These are phyloP conservation scores for Picea engelmannii DNA, from an alignment of 83 land plant genomes.

Conservation along the genomic window DNA sequence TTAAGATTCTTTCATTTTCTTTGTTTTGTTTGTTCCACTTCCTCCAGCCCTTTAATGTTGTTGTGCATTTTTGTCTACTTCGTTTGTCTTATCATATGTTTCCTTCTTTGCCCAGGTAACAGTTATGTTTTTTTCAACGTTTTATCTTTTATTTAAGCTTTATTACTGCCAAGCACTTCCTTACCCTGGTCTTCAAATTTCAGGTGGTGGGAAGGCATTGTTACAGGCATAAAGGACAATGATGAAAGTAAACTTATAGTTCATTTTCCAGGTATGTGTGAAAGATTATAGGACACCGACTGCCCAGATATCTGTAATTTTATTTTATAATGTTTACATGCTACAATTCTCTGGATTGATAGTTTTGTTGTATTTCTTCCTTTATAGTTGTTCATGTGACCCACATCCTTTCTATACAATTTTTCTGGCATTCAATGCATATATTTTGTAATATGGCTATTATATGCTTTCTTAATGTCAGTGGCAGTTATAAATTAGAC, in stretches of 20 bases:
- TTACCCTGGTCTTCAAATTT: slow-evolving; percentile 6
- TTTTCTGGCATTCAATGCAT: no score
- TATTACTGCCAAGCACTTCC: no score
- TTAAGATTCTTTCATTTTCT: no score
- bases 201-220: slow-evolving; percentile 94
- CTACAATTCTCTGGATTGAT: not conserved
- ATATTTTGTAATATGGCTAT: no score
- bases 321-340: not conserved
- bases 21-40: no score
- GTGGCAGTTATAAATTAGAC: not conserved
- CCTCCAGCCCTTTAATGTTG: no score
- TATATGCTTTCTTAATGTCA: not conserved
- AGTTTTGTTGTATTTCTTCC: not conserved
- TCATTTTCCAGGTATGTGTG: slow-evolving; percentile 65
- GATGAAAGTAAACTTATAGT: slow-evolving; percentile 70
- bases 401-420: not conserved
- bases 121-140: no score
- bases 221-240: slow-evolving; percentile 49
- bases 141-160: no score
- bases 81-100: not conserved
- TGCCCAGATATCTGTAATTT: not conserved
- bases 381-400: not conserved
- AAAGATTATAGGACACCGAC: not conserved
- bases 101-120: slow-evolving; percentile 7
- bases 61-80: no score